phyloP scores from a whole-genome alignment of 2,329 filamentous ascomycete genomes.

The Stagonosporopsis chrysanthemi region DNA sequence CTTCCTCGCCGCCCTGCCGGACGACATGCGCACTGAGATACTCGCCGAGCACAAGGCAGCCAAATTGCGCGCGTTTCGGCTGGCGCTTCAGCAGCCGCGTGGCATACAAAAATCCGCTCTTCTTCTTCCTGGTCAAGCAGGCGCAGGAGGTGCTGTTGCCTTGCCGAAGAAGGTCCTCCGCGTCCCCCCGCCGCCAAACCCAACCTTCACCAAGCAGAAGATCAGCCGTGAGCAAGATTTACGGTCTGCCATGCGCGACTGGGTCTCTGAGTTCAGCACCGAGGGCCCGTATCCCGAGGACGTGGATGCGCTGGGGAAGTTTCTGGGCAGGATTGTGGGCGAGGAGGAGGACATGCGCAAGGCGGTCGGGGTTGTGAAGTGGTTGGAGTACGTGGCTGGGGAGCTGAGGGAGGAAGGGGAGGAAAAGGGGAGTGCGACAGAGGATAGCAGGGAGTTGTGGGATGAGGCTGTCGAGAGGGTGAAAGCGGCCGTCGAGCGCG shows the following conservation, averaged over 20 bases:
- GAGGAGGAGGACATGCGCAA: slow-evolving; percentile 84
- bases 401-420: slow-evolving; percentile 2
- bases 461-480: slow-evolving; percentile 39
- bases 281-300: slow-evolving; percentile 84
- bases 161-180: slow-evolving; percentile 38
- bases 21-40: slow-evolving; percentile 71
- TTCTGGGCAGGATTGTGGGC: slow-evolving; percentile 73
- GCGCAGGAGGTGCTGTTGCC: neutral
- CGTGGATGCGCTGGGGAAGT: slow-evolving; percentile 75
- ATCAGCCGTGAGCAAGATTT: slow-evolving; percentile 68
- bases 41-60: slow-evolving; percentile 70
- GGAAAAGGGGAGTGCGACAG: slow-evolving; percentile 23
- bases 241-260: slow-evolving; percentile 75
- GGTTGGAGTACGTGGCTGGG: slow-evolving; percentile 59
- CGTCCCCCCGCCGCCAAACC: slow-evolving; percentile 59
- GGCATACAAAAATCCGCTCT: neutral
- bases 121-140: neutral
- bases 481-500: no score
- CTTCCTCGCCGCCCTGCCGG: slow-evolving; percentile 83
- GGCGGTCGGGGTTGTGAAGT: slow-evolving; percentile 72
- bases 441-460: slow-evolving; percentile 42
- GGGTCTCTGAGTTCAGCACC: slow-evolving; percentile 74
- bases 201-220: slow-evolving; percentile 68
- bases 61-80: slow-evolving; percentile 35
- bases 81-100: slow-evolving; percentile 34